Evolutionary conservation across 106 monocot species (phyloP).

Genomic region (Phalaenopsis equestris): DNA sequence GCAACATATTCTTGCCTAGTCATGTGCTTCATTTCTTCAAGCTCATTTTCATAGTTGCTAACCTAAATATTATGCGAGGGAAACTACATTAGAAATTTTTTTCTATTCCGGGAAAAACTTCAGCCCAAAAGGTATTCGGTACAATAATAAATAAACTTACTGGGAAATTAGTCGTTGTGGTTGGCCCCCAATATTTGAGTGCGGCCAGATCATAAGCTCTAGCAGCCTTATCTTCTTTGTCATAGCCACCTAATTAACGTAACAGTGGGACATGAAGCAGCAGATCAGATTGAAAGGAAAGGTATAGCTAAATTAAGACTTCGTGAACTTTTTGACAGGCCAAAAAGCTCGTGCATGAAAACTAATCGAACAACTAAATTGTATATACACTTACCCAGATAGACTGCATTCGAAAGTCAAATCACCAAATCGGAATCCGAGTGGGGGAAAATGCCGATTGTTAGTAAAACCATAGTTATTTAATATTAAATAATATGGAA

Average conservation of each 20-base stretch:
- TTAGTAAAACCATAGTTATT: background rate
- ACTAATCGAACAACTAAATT: background rate
- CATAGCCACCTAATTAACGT: constrained; percentile 54
- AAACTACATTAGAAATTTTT: background rate
- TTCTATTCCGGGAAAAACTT: background rate
- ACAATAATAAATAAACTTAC: constrained; percentile 19
- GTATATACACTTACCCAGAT: constrained; percentile 23
- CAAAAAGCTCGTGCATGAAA: too few relatives aligned
- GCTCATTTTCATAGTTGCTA: constrained; percentile 61
- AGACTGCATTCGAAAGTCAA: constrained; percentile 20
- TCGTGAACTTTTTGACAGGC: too few relatives aligned
- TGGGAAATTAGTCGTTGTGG: constrained; percentile 93
- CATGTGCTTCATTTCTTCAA: constrained; percentile 76
- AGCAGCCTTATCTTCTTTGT: constrained; percentile 91
- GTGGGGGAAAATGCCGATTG: too few relatives aligned
- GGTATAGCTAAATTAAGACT: too few relatives aligned
- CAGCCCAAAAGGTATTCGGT: background rate
- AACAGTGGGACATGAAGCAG: background rate
- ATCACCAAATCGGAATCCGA: background rate
- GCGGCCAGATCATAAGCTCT: constrained; percentile 95
- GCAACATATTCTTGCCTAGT: constrained; percentile 71
- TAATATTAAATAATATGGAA: background rate
- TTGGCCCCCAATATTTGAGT: constrained; percentile 92
- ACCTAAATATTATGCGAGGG: constrained; percentile 19
- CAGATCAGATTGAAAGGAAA: background rate